Base-by-base conservation (phyloP, 2,329 filamentous ascomycete species). In the Ophiostoma sp. region DNA sequence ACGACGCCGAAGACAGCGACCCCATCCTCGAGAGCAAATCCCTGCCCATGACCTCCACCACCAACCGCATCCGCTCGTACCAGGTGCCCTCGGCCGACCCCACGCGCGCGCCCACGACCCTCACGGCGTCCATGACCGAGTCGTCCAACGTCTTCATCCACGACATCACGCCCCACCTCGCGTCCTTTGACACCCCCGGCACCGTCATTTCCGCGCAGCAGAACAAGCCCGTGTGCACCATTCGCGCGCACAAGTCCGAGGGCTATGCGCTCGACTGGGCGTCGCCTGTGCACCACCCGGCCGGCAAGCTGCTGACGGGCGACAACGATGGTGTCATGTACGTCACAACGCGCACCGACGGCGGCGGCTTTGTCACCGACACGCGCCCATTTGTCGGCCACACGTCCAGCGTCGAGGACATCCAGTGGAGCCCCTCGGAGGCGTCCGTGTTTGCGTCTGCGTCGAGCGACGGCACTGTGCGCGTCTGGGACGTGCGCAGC, bases 241-340 rank as follows among this genome's bases (percentile, higher is more conserved):
- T 99, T 74, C 87, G 91, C 73, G 92, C 94, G 74, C 95, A 99
- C 85, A 94, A 93, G 80, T 82, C 88, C 12, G 95, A 99, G 82
- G 95, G 95, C 65, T 99, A 98, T 77, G 95, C 92, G 0, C 80
- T 99, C n/a, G 95, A 97, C 79, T 99, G 95, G 95, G 97, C 93
- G 40, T 91, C 92, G 0, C 77, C 91, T 7, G 91, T 92, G 0
- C 78, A 92, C 9, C 84, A 91, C 63, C 87, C 92, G 0, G 85
- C 88, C 64, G 93, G 93, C 69, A 95, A 94, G 79, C 87, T 99
- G 3, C 80, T 97, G 63, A 97, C 94, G 0, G 95, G 95, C 72
- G 95, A 99, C 79, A 92, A 93, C 76, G 85, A 93, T 73, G 95
- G 95, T 69, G 82, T 90, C 70, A 97, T 99, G 76, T 98, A 93